phyloP scores from a whole-genome alignment of 75 land plant species.

The Pinus tabuliformis region DNA sequence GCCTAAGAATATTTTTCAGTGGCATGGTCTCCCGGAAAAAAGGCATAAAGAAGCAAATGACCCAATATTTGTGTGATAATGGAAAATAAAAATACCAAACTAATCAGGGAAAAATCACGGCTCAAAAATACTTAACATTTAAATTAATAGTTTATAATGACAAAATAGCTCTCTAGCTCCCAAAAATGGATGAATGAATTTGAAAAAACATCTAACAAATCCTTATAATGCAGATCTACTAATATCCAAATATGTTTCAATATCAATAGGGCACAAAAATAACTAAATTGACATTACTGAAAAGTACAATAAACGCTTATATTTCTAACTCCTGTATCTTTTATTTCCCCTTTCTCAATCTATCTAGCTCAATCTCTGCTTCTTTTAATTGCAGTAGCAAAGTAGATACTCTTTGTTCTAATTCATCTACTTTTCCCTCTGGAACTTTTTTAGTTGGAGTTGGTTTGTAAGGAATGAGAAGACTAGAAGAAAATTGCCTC shows the following conservation, averaged over 20 bases:
- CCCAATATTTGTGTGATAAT: neutral
- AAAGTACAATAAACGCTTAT: neutral
- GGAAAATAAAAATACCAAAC: neutral
- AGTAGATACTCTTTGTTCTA: slow-evolving; percentile 44
- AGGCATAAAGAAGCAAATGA: neutral
- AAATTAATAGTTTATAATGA: neutral
- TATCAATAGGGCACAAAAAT: neutral
- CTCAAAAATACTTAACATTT: neutral
- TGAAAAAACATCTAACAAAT: neutral
- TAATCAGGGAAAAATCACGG: neutral
- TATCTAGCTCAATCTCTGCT: slow-evolving; percentile 65
- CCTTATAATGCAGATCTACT: neutral
- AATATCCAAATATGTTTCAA: neutral
- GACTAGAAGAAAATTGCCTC: slow-evolving; percentile 54
- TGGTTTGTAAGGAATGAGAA: slow-evolving; percentile 59
- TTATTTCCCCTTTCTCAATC: slow-evolving; percentile 65
- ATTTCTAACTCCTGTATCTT: slow-evolving; percentile 6
- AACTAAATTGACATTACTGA: neutral
- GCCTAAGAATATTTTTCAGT: neutral
- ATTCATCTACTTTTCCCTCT: slow-evolving; percentile 36
- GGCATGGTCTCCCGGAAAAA: neutral
- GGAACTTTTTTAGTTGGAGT: neutral
- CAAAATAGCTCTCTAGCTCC: neutral
- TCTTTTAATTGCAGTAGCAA: slow-evolving; percentile 47
- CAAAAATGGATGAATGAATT: neutral